Evolutionary conservation across 768 basidiomycete species (phyloP).

Genomic region (Dacryopinax spathularia): DNA sequence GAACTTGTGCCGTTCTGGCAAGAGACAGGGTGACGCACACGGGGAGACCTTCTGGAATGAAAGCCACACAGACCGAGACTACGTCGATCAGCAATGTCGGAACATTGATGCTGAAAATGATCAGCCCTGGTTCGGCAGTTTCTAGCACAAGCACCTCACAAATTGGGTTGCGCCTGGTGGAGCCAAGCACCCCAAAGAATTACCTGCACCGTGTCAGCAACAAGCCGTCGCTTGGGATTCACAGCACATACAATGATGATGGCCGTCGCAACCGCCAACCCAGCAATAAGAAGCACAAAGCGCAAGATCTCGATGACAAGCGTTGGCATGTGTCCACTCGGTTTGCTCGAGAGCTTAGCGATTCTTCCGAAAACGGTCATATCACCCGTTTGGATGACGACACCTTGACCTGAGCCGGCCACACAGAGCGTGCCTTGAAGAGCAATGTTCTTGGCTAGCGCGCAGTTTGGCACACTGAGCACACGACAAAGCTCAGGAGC

Average conservation of each 20-base stretch:
- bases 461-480: slow-evolving; percentile 2
- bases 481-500: slow-evolving; percentile 1
- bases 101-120: slow-evolving; percentile 29
- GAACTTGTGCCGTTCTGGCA: slow-evolving; percentile 31
- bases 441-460: slow-evolving; percentile 41
- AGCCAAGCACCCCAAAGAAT: slow-evolving; percentile 34
- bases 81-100: slow-evolving; percentile 40
- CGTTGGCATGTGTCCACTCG: slow-evolving; percentile 31
- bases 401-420: slow-evolving; percentile 35
- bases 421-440: slow-evolving; percentile 42
- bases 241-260: slow-evolving; percentile 25
- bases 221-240: not conserved
- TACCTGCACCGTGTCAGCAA: slow-evolving; percentile 13
- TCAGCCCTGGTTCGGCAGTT: not conserved
- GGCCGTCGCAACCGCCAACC: slow-evolving; percentile 33
- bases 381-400: slow-evolving; percentile 38
- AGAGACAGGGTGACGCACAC: slow-evolving; percentile 37
- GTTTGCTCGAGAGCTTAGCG: slow-evolving; percentile 38
- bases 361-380: slow-evolving; percentile 42
- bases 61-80: slow-evolving; percentile 38
- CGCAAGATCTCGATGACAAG: slow-evolving; percentile 41
- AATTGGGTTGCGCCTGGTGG: slow-evolving; percentile 12
- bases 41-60: slow-evolving; percentile 38
- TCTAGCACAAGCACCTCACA: slow-evolving; percentile 8
- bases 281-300: slow-evolving; percentile 40